A percentile compares a stretch with the other conserved stretches of the same genome.
Evolutionary conservation across 495 filamentous ascomycete species (phyloP).

Genomic region (Amniculicola lignicola): DNA sequence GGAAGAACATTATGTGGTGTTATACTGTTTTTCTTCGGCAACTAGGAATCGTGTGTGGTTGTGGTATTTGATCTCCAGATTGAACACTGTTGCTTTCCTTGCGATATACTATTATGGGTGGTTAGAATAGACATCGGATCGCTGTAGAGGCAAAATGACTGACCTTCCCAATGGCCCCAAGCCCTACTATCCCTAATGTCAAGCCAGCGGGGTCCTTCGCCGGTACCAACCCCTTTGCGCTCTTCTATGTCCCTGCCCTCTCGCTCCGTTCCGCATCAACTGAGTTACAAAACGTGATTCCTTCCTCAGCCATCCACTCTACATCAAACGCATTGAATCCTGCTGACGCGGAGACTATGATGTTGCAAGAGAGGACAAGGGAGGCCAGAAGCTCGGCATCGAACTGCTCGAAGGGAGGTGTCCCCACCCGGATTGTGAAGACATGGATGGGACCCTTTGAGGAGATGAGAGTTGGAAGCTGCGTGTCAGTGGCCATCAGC

Average conservation of each 20-base stretch:
- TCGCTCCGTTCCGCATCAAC: slow-evolving; percentile 51
- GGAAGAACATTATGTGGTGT: slow-evolving; percentile 57
- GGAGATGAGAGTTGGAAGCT: too few relatives aligned
- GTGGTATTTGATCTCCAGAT: slow-evolving; percentile 69
- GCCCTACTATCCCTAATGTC: slow-evolving; percentile 74
- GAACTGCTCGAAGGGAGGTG: slow-evolving; percentile 44
- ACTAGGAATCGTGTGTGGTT: slow-evolving; percentile 59
- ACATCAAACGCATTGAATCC: slow-evolving; percentile 41
- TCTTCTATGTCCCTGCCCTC: slow-evolving; percentile 48
- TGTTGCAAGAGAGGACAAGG: slow-evolving; percentile 36
- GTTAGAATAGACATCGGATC: neutral
- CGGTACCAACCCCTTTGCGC: slow-evolving; percentile 54
- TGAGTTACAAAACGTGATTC: slow-evolving; percentile 56
- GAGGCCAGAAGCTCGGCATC: slow-evolving; percentile 40
- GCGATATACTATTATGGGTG: slow-evolving; percentile 66
- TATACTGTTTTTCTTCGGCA: slow-evolving; percentile 51
- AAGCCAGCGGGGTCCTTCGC: slow-evolving; percentile 63
- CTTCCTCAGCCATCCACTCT: slow-evolving; percentile 38
- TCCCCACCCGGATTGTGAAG: slow-evolving; percentile 46
- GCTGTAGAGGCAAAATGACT: neutral
- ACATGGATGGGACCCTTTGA: slow-evolving; percentile 39
- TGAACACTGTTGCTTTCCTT: slow-evolving; percentile 65
- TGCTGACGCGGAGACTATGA: slow-evolving; percentile 43
- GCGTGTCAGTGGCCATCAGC: too few relatives aligned
- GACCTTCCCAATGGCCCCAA: slow-evolving; percentile 62